A percentile compares a stretch with the other conserved stretches of the same genome.
Conservation (phyloP, 2,329 filamentous ascomycete genomes). For the Cercospora zeina region DNA sequence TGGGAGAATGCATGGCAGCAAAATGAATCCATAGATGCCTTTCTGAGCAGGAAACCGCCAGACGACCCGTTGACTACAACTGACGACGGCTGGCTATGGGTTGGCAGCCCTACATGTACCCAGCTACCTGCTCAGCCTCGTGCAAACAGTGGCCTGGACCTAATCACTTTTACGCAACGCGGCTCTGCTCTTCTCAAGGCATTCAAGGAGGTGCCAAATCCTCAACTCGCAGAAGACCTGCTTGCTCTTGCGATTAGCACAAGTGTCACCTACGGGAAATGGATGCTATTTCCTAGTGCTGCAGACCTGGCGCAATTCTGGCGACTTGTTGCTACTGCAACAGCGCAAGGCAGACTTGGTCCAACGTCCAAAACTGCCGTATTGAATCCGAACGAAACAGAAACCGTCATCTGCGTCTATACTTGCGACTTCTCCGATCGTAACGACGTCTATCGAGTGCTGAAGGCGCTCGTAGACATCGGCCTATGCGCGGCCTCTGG, state of each 20-base stretch:
- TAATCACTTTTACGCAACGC: conserved; percentile 53
- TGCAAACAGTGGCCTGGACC: conserved; percentile 47
- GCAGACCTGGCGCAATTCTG: conserved; percentile 63
- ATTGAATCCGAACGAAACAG: conserved; percentile 42
- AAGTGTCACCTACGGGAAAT: conserved; percentile 68
- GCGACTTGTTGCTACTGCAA: conserved; percentile 66
- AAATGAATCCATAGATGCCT: conserved; percentile 63
- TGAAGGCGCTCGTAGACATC: conserved; percentile 60
- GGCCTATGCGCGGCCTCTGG: conserved; percentile 54
- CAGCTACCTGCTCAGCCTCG: conserved; percentile 35
- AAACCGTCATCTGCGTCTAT: conserved; percentile 70
- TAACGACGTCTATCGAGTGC: conserved; percentile 67
- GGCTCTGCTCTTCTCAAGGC: conserved; percentile 42
- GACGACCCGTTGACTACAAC: conserved; percentile 55
- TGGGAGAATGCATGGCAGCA: conserved; percentile 59
- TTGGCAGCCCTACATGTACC: conserved; percentile 67
- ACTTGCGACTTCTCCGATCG: conserved; percentile 71
- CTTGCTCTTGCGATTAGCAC: conserved; percentile 60
- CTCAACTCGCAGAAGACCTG: conserved; percentile 55
- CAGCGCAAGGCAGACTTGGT: conserved; percentile 68
- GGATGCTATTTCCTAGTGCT: conserved; percentile 69
- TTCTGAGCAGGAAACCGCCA: conserved; percentile 68
- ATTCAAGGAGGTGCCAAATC: conserved; percentile 34
- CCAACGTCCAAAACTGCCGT: conserved; percentile 72
- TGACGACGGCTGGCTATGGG: conserved; percentile 68